These are phyloP conservation scores for Hysterium pulicare DNA, from an alignment of 2,329 filamentous ascomycete species.

Conservation along the genomic window DNA sequence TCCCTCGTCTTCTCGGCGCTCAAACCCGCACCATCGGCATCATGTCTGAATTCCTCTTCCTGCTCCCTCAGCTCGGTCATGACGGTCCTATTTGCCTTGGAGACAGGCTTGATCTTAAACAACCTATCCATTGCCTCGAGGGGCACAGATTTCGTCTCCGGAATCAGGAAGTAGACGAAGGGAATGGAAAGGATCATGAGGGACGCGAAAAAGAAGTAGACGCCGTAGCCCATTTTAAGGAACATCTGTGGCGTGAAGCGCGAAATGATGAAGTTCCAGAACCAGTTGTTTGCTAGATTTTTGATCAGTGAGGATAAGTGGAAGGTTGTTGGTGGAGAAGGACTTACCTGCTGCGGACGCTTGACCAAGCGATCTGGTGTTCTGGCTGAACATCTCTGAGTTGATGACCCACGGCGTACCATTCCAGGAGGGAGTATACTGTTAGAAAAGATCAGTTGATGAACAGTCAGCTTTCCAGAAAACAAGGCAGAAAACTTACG, in stretches of 20 bases:
- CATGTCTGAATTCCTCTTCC: slow-evolving; percentile 42
- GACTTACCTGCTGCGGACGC: slow-evolving; percentile 61
- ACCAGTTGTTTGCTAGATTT: slow-evolving; percentile 73
- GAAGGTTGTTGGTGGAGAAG: background rate
- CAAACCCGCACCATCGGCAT: slow-evolving; percentile 36
- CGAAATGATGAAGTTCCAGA: slow-evolving; percentile 67
- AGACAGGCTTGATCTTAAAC: slow-evolving; percentile 43
- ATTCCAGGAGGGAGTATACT: slow-evolving; percentile 68
- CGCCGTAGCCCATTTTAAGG: slow-evolving; percentile 42
- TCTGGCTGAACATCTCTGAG: slow-evolving; percentile 69
- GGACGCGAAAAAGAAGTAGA: slow-evolving; percentile 48
- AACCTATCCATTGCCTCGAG: slow-evolving; percentile 48
- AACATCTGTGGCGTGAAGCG: slow-evolving; percentile 66
- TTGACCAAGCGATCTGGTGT: slow-evolving; percentile 65
- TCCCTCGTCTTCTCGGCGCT: slow-evolving; percentile 8
- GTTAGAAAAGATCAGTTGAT: too few species aligned
- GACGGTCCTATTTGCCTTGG: slow-evolving; percentile 40
- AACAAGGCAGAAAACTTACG: too few species aligned
- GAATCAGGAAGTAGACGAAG: slow-evolving; percentile 44
- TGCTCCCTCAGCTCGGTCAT: slow-evolving; percentile 35
- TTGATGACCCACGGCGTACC: slow-evolving; percentile 75
- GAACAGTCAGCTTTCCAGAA: too few species aligned
- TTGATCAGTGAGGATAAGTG: slow-evolving; percentile 17
- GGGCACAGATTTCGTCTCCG: slow-evolving; percentile 45
- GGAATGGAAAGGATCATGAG: slow-evolving; percentile 45